phyloP scores from a whole-genome alignment of 1,284 basidiomycete species.

The Schizopora paradoxa region DNA sequence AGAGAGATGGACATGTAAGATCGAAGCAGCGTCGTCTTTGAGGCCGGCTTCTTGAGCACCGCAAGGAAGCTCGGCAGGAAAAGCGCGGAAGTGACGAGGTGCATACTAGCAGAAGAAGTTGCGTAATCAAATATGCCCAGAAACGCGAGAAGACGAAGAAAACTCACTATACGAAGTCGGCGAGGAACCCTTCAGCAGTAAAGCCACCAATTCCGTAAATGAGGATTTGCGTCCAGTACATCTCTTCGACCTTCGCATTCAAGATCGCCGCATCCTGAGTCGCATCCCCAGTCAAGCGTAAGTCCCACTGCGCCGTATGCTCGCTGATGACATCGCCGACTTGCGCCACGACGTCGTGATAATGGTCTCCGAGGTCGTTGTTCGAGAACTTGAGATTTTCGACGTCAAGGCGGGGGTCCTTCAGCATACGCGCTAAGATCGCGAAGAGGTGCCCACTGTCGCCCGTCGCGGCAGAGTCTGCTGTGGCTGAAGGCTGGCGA shows the following conservation, averaged over 20 bases:
- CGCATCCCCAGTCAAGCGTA: slow-evolving; percentile 23
- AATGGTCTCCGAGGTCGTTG: slow-evolving; percentile 20
- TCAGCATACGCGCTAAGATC: slow-evolving; percentile 41
- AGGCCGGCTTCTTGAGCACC: slow-evolving; percentile 23
- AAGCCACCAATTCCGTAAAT: slow-evolving; percentile 41
- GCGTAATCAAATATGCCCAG: too few species aligned
- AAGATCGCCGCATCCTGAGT: slow-evolving; percentile 27
- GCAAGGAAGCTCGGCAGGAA: slow-evolving; percentile 35
- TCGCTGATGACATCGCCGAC: slow-evolving; percentile 36
- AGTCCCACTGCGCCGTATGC: slow-evolving; percentile 50
- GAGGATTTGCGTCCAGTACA: slow-evolving; percentile 36
- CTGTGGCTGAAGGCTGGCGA: too few species aligned
- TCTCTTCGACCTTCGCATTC: slow-evolving; percentile 33
- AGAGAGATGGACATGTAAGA: slow-evolving; percentile 34
- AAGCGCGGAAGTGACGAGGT: slow-evolving; percentile 41
- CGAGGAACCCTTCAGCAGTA: slow-evolving; percentile 20
- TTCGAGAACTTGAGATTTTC: too few species aligned
- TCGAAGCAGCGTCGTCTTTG: slow-evolving; percentile 32
- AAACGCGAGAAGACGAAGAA: too few species aligned
- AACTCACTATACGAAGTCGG: slow-evolving; percentile 21
- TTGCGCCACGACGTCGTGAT: slow-evolving; percentile 28
- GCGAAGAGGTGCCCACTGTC: slow-evolving; percentile 42
- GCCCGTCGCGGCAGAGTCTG: too few species aligned
- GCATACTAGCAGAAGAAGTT: slow-evolving; percentile 39
- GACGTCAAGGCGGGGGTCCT: slow-evolving; percentile 35